Evolutionary conservation across 441 rosid genomes (phyloP), one percentile per base, ranked within the genome.

Genomic region (Corymbia calophylla): DNA sequence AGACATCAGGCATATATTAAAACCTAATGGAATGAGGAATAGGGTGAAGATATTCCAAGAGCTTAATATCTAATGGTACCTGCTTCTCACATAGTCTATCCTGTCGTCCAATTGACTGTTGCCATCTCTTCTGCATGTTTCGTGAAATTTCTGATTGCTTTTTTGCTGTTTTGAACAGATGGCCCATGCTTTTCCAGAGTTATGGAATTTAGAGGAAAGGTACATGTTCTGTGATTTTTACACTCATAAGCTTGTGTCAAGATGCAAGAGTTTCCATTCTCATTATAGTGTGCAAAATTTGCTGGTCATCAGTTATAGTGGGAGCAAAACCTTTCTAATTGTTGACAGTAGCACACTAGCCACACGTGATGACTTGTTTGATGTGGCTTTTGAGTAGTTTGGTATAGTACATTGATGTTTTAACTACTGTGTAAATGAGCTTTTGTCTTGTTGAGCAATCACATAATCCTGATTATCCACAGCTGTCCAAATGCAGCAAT

Each of bases 181-280:
- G 92, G 89, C 90, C 49, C 96, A 96, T 94, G 93, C 97, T 91
- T 98, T 98, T 92, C 98, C 99, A 68, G 99, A 95, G 93, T 92
- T 98, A 32, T 98, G 99, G 99, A 93, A 94, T 93, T 84, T 97
- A 87, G 99, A 98, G 95, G 90, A 94, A 90, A 93, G 99, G 99
- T 98, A 95, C 66, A 66, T 89, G n/a, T 86, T 66, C 64, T 86
- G 73, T 35, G 77, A 90, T 88, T 89, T 89, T 88, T 87, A 58
- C 62, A 88, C n/a, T 62, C 66, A 31, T 87, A 86, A 87, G 48
- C 64, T 44, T 58, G 44, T 87, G n/a, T 84, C 44, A 54, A 44
- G 66, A 35, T 81, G 44, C 86, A 53, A 86, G 66, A 48, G 87
- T 85, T 86, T 87, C 82, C 70, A 8, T 23, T 29, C 51, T 29